These are phyloP conservation scores for Tulasnella sp. DNA, from an alignment of 768 basidiomycete species.

Conservation along the genomic window DNA sequence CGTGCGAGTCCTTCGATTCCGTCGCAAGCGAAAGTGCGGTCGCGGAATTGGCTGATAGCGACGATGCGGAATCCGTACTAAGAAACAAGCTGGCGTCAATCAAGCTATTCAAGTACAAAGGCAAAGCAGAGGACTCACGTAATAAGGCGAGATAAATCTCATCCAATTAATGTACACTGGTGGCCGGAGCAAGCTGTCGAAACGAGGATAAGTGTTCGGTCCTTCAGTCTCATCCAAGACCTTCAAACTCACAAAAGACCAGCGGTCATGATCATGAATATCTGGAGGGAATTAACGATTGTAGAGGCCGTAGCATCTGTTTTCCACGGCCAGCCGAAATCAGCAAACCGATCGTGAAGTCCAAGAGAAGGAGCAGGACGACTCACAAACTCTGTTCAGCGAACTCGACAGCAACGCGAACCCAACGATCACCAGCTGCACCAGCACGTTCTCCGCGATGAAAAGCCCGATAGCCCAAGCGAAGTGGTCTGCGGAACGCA, in stretches of 20 bases:
- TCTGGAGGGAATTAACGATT: conserved; percentile 42
- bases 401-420: conserved; percentile 43
- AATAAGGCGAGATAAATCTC: conserved; percentile 48
- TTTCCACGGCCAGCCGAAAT: background rate
- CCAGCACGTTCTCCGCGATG: conserved; percentile 44
- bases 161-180: conserved; percentile 48
- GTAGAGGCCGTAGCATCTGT: conserved; percentile 43
- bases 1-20: conserved; percentile 41
- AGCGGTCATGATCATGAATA: conserved; percentile 40
- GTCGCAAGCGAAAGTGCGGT: conserved; percentile 44
- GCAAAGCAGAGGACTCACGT: conserved; percentile 31
- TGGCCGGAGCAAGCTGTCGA: conserved; percentile 35
- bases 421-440: conserved; percentile 39
- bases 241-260: conserved; percentile 39
- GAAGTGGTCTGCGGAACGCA: conserved; percentile 45
- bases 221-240: conserved; percentile 21
- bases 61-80: conserved; percentile 47
- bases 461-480: conserved; percentile 46
- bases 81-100: background rate
- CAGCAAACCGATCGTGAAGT: background rate
- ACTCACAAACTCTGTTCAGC: conserved; percentile 43
- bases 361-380: too few species aligned
- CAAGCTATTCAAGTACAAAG: background rate
- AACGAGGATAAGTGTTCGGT: background rate
- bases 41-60: conserved; percentile 48